Conservation (phyloP, 2,329 filamentous ascomycete genomes). For the Stachybotrys chlorohalonatus region DNA sequence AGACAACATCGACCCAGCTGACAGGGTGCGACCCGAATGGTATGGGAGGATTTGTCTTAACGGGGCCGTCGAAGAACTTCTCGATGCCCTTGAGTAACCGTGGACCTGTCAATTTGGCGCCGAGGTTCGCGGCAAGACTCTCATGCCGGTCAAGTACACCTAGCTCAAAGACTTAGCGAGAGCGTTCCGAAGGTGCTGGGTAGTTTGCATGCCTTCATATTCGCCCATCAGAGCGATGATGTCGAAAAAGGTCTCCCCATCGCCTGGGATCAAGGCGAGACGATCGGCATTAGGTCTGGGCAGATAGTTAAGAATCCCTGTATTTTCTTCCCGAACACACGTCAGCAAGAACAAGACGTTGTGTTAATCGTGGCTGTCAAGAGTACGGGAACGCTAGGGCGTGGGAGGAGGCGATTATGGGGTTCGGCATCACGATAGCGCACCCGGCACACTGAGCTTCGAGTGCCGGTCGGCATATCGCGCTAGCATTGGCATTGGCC, state of each 20-base stretch:
- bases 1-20: slow-evolving; percentile 78
- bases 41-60: slow-evolving; percentile 45
- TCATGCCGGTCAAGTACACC: slow-evolving; percentile 78
- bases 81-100: slow-evolving; percentile 82
- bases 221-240: slow-evolving; percentile 65
- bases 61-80: slow-evolving; percentile 73
- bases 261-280: slow-evolving; percentile 42
- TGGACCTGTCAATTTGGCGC: slow-evolving; percentile 72
- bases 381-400: no score
- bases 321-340: slow-evolving; percentile 7
- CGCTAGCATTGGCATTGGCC: no score
- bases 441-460: no score
- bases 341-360: slow-evolving; percentile 8
- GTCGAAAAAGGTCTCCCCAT: slow-evolving; percentile 61
- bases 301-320: slow-evolving; percentile 43
- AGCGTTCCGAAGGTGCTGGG: neutral
- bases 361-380: no score
- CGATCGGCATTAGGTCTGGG: slow-evolving; percentile 32
- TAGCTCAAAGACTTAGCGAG: slow-evolving; percentile 9
- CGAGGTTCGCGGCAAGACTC: slow-evolving; percentile 76
- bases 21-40: slow-evolving; percentile 49
- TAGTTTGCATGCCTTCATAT: slow-evolving; percentile 54
- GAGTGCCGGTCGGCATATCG: no score
- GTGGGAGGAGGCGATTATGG: no score
- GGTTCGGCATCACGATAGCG: no score